Evolutionary conservation across 1,284 basidiomycete genomes (phyloP).

Genomic region (Ustilago tritici): DNA sequence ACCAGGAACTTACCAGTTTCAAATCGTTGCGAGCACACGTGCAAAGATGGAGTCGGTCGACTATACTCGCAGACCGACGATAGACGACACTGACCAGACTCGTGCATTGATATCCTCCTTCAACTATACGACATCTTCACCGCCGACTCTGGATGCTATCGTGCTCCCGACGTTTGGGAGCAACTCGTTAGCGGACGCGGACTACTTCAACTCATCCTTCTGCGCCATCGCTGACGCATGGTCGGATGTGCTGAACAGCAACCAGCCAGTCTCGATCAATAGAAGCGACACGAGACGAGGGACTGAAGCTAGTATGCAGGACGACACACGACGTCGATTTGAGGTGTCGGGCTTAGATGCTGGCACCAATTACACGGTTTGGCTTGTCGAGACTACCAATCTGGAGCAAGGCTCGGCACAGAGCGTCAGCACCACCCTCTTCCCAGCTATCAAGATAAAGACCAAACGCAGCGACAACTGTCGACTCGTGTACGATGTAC

Average conservation of each 20-base stretch:
- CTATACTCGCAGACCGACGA: conserved; percentile 33
- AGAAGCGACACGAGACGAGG: conserved; percentile 58
- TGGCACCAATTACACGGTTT: conserved; percentile 70
- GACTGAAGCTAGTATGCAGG: conserved; percentile 30
- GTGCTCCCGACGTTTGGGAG: conserved; percentile 59
- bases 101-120: conserved; percentile 66
- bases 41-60: conserved; percentile 56
- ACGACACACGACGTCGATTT: conserved; percentile 55
- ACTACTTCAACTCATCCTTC: conserved; percentile 65
- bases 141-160: conserved; percentile 59
- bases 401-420: conserved; percentile 35
- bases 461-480: conserved; percentile 69
- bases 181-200: conserved; percentile 51
- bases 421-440: conserved; percentile 41
- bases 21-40: conserved; percentile 44
- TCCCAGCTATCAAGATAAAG: conserved; percentile 65
- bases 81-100: conserved; percentile 67
- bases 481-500: conserved; percentile 68
- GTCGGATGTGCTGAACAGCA: conserved; percentile 20
- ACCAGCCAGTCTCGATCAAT: conserved; percentile 38
- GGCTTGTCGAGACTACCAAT: conserved; percentile 63
- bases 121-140: conserved; percentile 56
- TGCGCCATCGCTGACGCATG: conserved; percentile 66
- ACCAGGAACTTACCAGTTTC: conserved; percentile 47
- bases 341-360: conserved; percentile 54